These are phyloP conservation scores for Ceratocystis cubensis DNA, from an alignment of 2,329 filamentous ascomycete species.

Conservation along the genomic window DNA sequence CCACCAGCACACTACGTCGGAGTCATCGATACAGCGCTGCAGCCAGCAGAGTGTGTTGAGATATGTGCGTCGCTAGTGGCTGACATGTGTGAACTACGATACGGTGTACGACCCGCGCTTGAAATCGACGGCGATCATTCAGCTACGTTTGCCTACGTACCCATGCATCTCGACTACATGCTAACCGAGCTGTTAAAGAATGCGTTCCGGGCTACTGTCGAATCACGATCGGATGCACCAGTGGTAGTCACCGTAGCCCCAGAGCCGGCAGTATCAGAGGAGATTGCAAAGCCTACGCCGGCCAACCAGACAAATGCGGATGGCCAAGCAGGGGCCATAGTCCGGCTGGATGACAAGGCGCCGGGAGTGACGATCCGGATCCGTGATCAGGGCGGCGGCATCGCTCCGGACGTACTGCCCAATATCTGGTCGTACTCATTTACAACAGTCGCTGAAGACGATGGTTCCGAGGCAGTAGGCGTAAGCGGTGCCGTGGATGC, in stretches of 20 bases:
- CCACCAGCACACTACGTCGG: conserved; percentile 64
- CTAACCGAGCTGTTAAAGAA: conserved; percentile 95
- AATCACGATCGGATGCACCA: conserved; percentile 64
- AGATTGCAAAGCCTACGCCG: too few relatives aligned
- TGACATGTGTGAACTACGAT: conserved; percentile 93
- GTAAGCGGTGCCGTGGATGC: conserved; percentile 40
- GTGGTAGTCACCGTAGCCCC: conserved; percentile 86
- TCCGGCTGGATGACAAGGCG: conserved; percentile 49
- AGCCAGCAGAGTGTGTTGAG: conserved; percentile 68
- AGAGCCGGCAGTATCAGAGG: conserved; percentile 31
- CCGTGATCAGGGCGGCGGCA: conserved; percentile 87
- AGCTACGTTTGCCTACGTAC: conserved; percentile 85
- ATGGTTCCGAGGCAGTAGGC: conserved; percentile 19
- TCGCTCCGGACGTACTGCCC: conserved; percentile 66
- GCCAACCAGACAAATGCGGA: too few relatives aligned
- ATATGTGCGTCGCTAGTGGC: conserved; percentile 81
- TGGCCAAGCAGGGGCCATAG: conserved; percentile 31
- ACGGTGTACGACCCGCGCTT: conserved; percentile 72
- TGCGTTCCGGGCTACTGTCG: conserved; percentile 84
- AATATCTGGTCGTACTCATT: conserved; percentile 97
- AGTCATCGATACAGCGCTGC: conserved; percentile 83
- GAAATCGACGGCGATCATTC: conserved; percentile 73
- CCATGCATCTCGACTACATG: conserved; percentile 95
- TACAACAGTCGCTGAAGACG: conserved; percentile 70
- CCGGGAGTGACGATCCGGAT: conserved; percentile 92